Percentiles rank a stretch among this genome's conserved stretches.
phyloP scores from a whole-genome alignment of 805 yeast genomes.

The Myxozyma udenii region DNA sequence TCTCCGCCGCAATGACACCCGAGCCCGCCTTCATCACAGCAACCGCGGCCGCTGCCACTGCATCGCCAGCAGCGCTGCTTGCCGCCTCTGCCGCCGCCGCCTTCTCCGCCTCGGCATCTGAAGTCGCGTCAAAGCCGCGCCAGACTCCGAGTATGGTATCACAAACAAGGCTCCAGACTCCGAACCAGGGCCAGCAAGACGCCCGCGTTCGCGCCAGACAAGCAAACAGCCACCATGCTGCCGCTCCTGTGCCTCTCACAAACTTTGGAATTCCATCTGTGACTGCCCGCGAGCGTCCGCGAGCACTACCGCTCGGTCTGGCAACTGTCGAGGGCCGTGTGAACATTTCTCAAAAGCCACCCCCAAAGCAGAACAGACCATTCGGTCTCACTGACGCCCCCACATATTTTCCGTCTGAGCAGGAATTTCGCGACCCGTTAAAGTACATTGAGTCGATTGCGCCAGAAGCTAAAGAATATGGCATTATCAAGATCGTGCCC shows the following conservation, averaged over 20 bases:
- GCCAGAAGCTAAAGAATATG: conserved; percentile 55
- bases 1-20: conserved; percentile 5
- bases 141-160: no score
- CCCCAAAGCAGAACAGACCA: conserved; percentile 14
- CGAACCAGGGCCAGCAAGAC: neutral
- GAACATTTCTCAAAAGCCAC: conserved; percentile 9
- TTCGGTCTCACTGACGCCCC: conserved; percentile 51
- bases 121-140: conserved; percentile 9
- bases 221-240: neutral
- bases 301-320: conserved; percentile 15
- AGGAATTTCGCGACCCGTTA: conserved; percentile 63
- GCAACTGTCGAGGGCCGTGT: conserved; percentile 10
- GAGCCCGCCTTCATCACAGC: conserved; percentile 1
- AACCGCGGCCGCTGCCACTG: neutral
- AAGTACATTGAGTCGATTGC: conserved; percentile 55
- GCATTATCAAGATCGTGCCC: conserved; percentile 73
- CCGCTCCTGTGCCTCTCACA: conserved; percentile 14
- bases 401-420: conserved; percentile 51
- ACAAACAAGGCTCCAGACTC: neutral
- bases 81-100: neutral
- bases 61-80: neutral
- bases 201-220: conserved; percentile 3
- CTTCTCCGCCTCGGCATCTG: neutral
- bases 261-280: conserved; percentile 24
- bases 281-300: conserved; percentile 20